phyloP scores from a whole-genome alignment of 768 basidiomycete species.

The Dictyophora rubrovolvata region DNA sequence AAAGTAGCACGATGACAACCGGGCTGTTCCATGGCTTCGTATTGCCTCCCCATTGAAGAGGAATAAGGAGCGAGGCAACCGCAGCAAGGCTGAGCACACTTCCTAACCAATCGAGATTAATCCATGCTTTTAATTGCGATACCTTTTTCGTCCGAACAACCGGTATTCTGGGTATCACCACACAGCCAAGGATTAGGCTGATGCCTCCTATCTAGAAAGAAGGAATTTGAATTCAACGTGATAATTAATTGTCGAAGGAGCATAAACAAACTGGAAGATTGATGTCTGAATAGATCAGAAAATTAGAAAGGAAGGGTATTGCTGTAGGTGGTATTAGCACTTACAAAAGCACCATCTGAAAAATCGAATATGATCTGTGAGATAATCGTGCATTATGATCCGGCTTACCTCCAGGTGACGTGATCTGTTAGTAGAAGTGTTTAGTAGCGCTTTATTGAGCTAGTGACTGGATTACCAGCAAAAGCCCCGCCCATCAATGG shows the following conservation, averaged over 20 bases:
- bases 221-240: too few relatives aligned
- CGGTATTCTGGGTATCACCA: not conserved
- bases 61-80: slow-evolving; percentile 30
- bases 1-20: slow-evolving; percentile 21
- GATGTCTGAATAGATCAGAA: not conserved
- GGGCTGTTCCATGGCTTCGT: slow-evolving; percentile 33
- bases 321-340: not conserved
- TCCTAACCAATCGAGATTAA: slow-evolving; percentile 31
- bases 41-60: slow-evolving; percentile 41
- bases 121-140: slow-evolving; percentile 7
- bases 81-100: slow-evolving; percentile 26
- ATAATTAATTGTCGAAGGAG: not conserved
- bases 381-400: not conserved
- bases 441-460: not conserved
- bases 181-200: not conserved
- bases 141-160: not conserved
- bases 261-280: not conserved
- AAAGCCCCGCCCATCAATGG: slow-evolving; percentile 12
- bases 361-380: not conserved
- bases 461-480: not conserved
- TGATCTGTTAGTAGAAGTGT: not conserved
- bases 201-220: not conserved
- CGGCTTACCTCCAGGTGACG: not conserved
- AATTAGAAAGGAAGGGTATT: not conserved
- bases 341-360: slow-evolving; percentile 2